Base-by-base conservation (phyloP, 768 basidiomycete genomes). In the Lactarius quietus region DNA sequence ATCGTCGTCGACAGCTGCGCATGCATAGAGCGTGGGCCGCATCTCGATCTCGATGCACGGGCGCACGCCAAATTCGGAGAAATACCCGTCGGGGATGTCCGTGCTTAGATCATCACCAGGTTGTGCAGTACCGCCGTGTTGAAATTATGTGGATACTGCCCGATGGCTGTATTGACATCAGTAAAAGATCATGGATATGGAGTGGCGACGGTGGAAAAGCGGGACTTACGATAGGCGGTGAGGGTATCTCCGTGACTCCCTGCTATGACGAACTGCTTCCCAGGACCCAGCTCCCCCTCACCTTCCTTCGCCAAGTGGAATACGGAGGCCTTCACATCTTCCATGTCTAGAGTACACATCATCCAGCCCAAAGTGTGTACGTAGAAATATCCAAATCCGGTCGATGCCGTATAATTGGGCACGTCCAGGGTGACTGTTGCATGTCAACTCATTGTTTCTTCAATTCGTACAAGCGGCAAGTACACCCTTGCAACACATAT, bases 1-100 rank as follows among this genome's bases (percentile, higher is more conserved):
- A 77, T 71, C 8, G 77, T 77, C 17, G 74, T 74, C 20, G 69
- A 38, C 12, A 69, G 31, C 38, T 59, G 62, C 26, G n/a, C n/a
- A n/a, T n/a, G 48, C 53, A 52, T 75, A 72, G 8, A 76, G 64
- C 20, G 31, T 60, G 0, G 69, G 69, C 9, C 66, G 54, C 59
- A 68, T 51, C 59, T 68, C 68, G 55, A 28, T 55, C 43, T 60
- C 63, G 6, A 45, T 43, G 18, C 63, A 56, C 1, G 61, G 60
- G 8, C 65, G 57, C 29, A 72, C 33, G 9, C 63, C 71, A 31
- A 73, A 70, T 57, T 78, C 76, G 51, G 28, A 54, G 65, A 69
- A 72, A n/a, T 68, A 76, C 77, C 77, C 76, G 45, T 78, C 76
- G 2, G 76, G 77, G 52, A 78, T 78, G 63, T 78, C 77, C 8